These are phyloP conservation scores for Suillus fuscotomentosus DNA, from an alignment of 768 basidiomycete genomes.

Conservation along the genomic window DNA sequence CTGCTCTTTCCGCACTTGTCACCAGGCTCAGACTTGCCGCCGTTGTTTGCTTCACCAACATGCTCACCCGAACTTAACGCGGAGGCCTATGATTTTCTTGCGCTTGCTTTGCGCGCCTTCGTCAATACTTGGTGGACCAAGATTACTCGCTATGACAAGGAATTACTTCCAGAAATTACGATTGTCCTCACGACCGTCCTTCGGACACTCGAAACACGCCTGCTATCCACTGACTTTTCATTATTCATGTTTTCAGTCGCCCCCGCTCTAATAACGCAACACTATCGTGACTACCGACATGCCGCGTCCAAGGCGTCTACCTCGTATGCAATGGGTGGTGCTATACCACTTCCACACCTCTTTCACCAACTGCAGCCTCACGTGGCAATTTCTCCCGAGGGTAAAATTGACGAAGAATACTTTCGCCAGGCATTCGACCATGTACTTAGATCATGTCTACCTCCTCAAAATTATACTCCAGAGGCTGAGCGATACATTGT, in stretches of 20 bases:
- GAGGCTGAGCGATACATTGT: constrained; percentile 74
- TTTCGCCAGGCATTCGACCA: constrained; percentile 78
- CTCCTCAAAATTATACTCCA: constrained; percentile 74
- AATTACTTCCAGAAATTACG: constrained; percentile 73
- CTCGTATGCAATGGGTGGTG: constrained; percentile 69
- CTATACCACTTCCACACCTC: constrained; percentile 58
- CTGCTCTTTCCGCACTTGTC: constrained; percentile 61
- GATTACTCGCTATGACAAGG: constrained; percentile 79
- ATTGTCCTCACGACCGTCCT: constrained; percentile 56
- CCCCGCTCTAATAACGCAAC: constrained; percentile 68
- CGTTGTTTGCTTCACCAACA: constrained; percentile 46
- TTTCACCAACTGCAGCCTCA: constrained; percentile 86
- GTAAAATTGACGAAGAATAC: constrained; percentile 70
- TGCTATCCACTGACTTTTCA: constrained; percentile 53
- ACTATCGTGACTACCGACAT: constrained; percentile 76
- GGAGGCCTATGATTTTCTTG: constrained; percentile 67
- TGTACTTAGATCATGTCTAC: constrained; percentile 70
- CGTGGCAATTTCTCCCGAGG: constrained; percentile 70
- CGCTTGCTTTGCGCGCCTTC: constrained; percentile 74
- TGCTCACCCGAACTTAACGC: constrained; percentile 56
- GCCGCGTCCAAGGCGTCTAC: constrained; percentile 60
- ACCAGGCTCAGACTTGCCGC: constrained; percentile 45
- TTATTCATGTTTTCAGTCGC: constrained; percentile 60
- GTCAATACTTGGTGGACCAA: constrained; percentile 87
- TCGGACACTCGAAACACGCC: constrained; percentile 58